Evolutionary conservation across 2,329 filamentous ascomycete genomes (phyloP), one percentile per base, ranked within the genome.

Genomic region (Teratosphaeria nubilosa): DNA sequence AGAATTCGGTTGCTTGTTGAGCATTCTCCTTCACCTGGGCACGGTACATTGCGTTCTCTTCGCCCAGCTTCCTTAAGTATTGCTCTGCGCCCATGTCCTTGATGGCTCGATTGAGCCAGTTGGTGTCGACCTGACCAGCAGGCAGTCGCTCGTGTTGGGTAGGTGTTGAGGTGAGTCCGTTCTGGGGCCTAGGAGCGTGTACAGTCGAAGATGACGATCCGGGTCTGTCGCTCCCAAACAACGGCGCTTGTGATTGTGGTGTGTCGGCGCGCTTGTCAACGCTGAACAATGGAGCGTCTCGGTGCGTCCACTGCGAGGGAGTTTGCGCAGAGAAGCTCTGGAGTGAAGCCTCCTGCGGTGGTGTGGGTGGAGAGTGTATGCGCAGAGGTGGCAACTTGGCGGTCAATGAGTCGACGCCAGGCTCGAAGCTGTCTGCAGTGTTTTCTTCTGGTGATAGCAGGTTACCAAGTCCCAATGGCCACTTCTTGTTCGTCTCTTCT

Each of bases 281-380:
- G 27, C 62, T 59, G 53, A 57, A 65, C n/a, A 65, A 59, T 25
- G 58, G 57, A 22, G 55, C 52, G 50, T 65, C 63, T 16, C 48
- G 54, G 22, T 57, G 34, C 34, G 55, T 32, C 59, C 51, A 57
- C 45, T 31, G 56, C 2, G 51, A 53, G 5, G 20, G 10, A 16
- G 51, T 53, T 22, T 30, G 51, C 41, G 41, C 48, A 16, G 58
- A 45, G 51, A 63, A 58, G 41, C 51, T 59, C n/a, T 53, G 57
- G 5, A 60, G 56, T n/a, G 56, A 45, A 11, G 45, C 48, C 5
- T 55, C 20, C 30, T 62, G 54, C 30, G 63, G 63, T 50, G 63
- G 63, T 11, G 58, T 55, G 22, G 63, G 63, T 54, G 61, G 62
- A 51, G 63, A 63, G 14, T 55, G 57, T 20, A 60, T 59, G 9